Evolutionary conservation across 768 basidiomycete species (phyloP).

Genomic region (Collybia nuda): DNA sequence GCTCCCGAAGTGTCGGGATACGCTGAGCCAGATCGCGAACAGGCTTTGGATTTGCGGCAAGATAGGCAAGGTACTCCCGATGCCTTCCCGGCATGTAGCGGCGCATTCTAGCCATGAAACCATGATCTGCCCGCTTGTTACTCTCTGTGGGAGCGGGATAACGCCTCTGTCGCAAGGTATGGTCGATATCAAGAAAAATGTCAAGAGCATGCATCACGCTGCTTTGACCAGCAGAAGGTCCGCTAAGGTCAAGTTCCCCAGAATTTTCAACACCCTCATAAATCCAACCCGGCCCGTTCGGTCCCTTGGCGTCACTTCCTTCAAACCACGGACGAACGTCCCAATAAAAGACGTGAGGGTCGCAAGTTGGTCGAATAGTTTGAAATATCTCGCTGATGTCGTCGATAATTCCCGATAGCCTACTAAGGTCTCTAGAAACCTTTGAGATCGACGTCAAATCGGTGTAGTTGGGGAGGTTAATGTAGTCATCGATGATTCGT

Average conservation of each 20-base stretch:
- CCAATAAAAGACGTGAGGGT: slow-evolving; percentile 89
- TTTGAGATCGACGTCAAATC: slow-evolving; percentile 65
- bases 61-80: slow-evolving; percentile 75
- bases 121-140: slow-evolving; percentile 65
- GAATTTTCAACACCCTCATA: slow-evolving; percentile 74
- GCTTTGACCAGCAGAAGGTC: slow-evolving; percentile 94
- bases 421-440: slow-evolving; percentile 69
- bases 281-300: slow-evolving; percentile 57
- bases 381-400: slow-evolving; percentile 71
- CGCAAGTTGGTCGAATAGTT: slow-evolving; percentile 67
- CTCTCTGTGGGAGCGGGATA: slow-evolving; percentile 64
- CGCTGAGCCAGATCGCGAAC: slow-evolving; percentile 60
- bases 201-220: slow-evolving; percentile 86
- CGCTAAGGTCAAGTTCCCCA: slow-evolving; percentile 66
- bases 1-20: slow-evolving; percentile 59
- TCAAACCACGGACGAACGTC: slow-evolving; percentile 91
- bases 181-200: slow-evolving; percentile 87
- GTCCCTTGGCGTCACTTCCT: slow-evolving; percentile 67
- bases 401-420: slow-evolving; percentile 68
- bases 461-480: slow-evolving; percentile 67
- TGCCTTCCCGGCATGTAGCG: slow-evolving; percentile 95
- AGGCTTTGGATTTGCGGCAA: slow-evolving; percentile 52
- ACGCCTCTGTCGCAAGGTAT: slow-evolving; percentile 71
- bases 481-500: slow-evolving; percentile 84
- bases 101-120: slow-evolving; percentile 93